Base-by-base conservation (phyloP, 2,329 filamentous ascomycete species). In the Sporothrix variecibatus region DNA sequence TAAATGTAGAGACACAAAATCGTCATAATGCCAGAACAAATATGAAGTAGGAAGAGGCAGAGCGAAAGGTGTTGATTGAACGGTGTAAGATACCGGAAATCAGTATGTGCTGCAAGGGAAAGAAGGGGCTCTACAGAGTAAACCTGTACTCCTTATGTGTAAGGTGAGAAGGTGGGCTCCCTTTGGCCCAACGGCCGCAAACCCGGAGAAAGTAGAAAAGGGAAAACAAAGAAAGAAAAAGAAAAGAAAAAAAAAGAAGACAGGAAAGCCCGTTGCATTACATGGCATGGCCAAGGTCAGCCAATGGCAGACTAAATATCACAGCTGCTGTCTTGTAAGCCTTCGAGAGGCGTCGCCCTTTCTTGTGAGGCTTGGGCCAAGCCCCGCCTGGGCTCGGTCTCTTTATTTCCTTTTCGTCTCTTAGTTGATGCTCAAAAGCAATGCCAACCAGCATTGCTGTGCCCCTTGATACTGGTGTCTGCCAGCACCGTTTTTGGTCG, bases 81-180 rank as follows among this genome's bases (percentile, higher is more conserved):
- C 56, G 6, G 28, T 26, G 28, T 8, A n/a, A 8, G 15, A 34
- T 34, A 34, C 34, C 34, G 34, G 28, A 17, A 60, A 34, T 17
- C 56, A 60, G 31, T 60, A 60, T 60, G 17, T 34, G 34, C 60
- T 65, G 60, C 38, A 65, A 65, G 60, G 60, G 34, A 38, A 65
- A 40, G 60, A 43, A 65, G n/a, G 60, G n/a, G 20, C 31, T n/a
- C 60, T 7, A 17, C n/a, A 15, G 40, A 2, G 11, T 20, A 15
- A 5, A 20, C n/a, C n/a, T 49, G 43, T 49, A 20, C 15, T 17
- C 12, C 3, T 17, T 20, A 49, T 43, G 40, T 43, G 43, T 49
- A 20, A 64, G 34, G 60, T 65, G n/a, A 43, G 40, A 38, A 9
- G 23, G n/a, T 20, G 3, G 60, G 20, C 34, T 43, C 11, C 11